Evolutionary conservation across 257 asterid species (phyloP), one percentile per base, ranked within the genome.

Genomic region (Nicotiana undulata): DNA sequence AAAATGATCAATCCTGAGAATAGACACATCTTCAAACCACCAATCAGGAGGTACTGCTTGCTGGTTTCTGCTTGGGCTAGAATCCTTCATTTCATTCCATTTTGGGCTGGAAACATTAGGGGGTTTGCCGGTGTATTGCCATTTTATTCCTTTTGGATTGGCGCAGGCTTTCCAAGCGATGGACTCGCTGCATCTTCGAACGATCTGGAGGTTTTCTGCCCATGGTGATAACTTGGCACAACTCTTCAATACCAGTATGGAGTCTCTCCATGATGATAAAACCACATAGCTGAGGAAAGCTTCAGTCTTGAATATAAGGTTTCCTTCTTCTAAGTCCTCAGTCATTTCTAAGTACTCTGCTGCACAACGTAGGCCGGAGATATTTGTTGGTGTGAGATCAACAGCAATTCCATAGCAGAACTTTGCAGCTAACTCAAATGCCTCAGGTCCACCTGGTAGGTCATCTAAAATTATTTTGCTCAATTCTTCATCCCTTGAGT

Each of bases 131-230:
- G 98, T 93, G 60, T 93, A 93, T 13, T 93, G 99, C 99, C 99
- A 95, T 83, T 89, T 86, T 77, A 95, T 95, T 5, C 99, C 99
- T 79, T 93, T 95, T 0, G 99, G 99, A 76, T 95, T 95, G 7
- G 99, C 97, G 51, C 99, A 93, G 44, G 99, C 98, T 80, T 95
- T 95, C 99, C 98, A 95, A 0, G 99, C 99, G 31, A 95, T 95
- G 0, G 99, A 95, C 81, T 95, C 99, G 51, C 99, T 91, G 79
- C 98, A 95, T 72, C 98, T 86, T 29, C 99, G 63, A 5, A 95
- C 97, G 34, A 95, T 95, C 22, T 95, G 99, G 81, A 95, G 98
- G 63, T 93, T 93, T 80, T 95, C 98, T 0, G 99, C 97, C 99
- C 99, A 95, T 0, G 97, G 99, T 0, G 98, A 91, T 20, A 95